Conservation (phyloP, 352 stramenopile genomes). For the Saprolegnia diclina region DNA sequence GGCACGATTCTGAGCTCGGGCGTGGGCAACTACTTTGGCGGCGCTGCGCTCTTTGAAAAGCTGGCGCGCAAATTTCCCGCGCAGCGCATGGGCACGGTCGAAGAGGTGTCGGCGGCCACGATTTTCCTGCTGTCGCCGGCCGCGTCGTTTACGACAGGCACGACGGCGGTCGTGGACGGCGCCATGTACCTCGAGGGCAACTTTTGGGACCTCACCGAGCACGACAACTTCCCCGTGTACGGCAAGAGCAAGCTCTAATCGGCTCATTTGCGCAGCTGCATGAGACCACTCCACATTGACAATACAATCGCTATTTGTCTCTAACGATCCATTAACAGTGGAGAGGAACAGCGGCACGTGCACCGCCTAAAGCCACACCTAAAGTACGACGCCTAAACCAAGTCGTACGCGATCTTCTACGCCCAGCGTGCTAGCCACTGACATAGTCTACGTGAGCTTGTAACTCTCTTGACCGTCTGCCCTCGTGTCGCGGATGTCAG, state of each 20-base stretch:
- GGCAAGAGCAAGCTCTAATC: slow-evolving; percentile 58
- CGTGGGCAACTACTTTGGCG: slow-evolving; percentile 88
- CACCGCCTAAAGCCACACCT: no score
- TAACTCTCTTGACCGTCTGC: no score
- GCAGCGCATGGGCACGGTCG: slow-evolving; percentile 84
- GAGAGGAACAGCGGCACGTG: no score
- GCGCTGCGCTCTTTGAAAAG: slow-evolving; percentile 77
- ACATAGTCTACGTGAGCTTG: no score
- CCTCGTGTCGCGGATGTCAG: no score
- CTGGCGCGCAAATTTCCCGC: slow-evolving; percentile 77
- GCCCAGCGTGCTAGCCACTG: no score
- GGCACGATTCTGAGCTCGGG: slow-evolving; percentile 74
- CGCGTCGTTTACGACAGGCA: slow-evolving; percentile 86
- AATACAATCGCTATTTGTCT: no score
- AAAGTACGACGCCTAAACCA: no score
- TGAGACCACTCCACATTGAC: no score
- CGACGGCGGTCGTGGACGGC: slow-evolving; percentile 85
- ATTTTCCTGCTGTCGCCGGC: slow-evolving; percentile 87
- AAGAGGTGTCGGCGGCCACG: slow-evolving; percentile 86
- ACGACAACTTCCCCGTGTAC: slow-evolving; percentile 77
- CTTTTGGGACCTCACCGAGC: slow-evolving; percentile 70
- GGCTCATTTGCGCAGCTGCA: not conserved
- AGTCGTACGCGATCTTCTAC: no score
- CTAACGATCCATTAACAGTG: no score
- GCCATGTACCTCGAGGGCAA: slow-evolving; percentile 60